These are phyloP conservation scores for Sphagnum fallax DNA, from an alignment of 228 moss, liverwort and hornwort genomes.

Conservation along the genomic window DNA sequence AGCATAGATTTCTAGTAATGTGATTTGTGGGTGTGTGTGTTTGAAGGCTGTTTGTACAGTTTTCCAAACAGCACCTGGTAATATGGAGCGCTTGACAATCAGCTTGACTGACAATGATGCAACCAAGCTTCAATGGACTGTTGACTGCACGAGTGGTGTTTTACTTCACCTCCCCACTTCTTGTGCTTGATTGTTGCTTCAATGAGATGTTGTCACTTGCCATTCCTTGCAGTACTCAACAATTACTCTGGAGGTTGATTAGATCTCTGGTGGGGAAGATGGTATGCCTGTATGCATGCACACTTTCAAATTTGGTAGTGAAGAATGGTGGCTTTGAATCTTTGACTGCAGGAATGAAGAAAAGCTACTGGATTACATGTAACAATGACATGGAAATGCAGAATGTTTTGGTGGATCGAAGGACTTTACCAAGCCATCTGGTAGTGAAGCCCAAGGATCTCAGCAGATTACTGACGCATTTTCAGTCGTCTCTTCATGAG, in stretches of 20 bases:
- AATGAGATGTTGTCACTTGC: no score
- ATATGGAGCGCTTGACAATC: conserved; percentile 75
- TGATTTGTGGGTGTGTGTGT: neutral
- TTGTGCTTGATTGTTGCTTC: neutral
- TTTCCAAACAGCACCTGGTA: conserved; percentile 84
- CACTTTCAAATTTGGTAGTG: no score
- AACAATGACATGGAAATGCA: conserved; percentile 85
- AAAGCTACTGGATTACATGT: conserved; percentile 91
- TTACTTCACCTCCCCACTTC: neutral
- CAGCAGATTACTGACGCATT: conserved; percentile 78
- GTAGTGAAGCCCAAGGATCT: conserved; percentile 92
- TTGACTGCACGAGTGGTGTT: conserved; percentile 78
- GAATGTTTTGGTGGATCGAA: conserved; percentile 77
- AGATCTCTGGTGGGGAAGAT: neutral
- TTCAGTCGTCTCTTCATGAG: conserved; percentile 95
- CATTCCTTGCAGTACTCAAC: no score
- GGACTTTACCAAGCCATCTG: conserved; percentile 76
- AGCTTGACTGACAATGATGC: conserved; percentile 54
- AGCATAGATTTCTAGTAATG: no score
- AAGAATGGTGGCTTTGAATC: neutral
- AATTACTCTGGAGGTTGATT: neutral
- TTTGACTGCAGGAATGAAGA: conserved; percentile 63
- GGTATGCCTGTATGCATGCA: neutral
- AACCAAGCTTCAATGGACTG: conserved; percentile 82
- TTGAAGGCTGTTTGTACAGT: conserved; percentile 86